Base-by-base conservation (phyloP, 495 filamentous ascomycete genomes). In the Penicillium canescens region DNA sequence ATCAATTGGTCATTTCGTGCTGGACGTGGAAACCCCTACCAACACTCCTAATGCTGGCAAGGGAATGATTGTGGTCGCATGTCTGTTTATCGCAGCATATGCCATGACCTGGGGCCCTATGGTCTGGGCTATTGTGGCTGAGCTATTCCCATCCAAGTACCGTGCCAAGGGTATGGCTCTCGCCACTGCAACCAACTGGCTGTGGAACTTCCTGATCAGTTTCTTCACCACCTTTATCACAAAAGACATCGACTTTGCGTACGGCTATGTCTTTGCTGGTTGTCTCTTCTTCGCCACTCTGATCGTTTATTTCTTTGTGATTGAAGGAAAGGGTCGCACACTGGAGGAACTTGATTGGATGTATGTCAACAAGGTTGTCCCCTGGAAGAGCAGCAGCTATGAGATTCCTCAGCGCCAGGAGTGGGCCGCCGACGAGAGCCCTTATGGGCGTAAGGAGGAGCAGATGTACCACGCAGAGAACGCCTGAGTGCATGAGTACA, bases 281-380 rank as follows among this genome's bases (percentile, higher is more conserved):
- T 89, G 84, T 66, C 82, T 85, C 59, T 68, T 88, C 44, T 66
- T 80, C 3, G 87, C 77, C 10, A 79, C 67, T 2, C 34, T 81
- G 1, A 63, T 88, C 12, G 82, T 89, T 13, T 92, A 82, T 68
- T 86, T 91, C 74, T 90, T 85, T 70, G 78, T 90, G 40, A 84
- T 84, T 56, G 88, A 92, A 61, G 80, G 76, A 20, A 73, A 78
- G 46, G 81, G 80, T 18, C 73, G 84, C 31, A 83, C 80, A 1
- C 70, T 92, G 26, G 88, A 91, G 72, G 85, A 91, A 62, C 75
- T 92, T 42, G 89, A 93, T 66, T 89, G 82, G 12, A 92, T 93
- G 88, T 93, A 91, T 58, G 71, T 89, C 43, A 59, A 83, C 42
- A 72, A 80, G 38, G 76, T 90, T 37, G 75, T 74, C 57, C 84